Percentiles rank a stretch among this genome's conserved stretches.
phyloP scores from a whole-genome alignment of 768 basidiomycete genomes.

The Mycena epipterygia region DNA sequence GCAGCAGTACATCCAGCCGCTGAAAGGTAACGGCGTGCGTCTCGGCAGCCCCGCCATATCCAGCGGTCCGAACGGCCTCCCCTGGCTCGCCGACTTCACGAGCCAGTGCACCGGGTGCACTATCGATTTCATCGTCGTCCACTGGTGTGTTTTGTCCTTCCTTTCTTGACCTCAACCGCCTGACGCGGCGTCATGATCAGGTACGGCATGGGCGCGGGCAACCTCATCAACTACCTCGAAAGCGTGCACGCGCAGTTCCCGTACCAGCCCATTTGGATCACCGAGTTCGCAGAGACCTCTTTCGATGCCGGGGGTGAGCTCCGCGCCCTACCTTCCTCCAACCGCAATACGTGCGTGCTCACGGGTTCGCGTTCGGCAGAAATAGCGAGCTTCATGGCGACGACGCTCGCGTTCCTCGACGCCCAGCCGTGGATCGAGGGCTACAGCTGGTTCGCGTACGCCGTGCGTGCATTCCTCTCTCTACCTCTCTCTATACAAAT shows the following conservation, averaged over 20 bases:
- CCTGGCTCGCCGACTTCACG: conserved; percentile 38
- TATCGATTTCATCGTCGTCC: conserved; percentile 38
- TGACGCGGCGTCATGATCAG: no score
- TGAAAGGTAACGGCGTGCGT: conserved; percentile 34
- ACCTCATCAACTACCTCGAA: conserved; percentile 51
- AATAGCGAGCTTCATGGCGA: conserved; percentile 10
- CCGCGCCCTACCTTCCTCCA: not conserved
- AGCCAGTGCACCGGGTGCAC: conserved; percentile 35
- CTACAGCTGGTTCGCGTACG: conserved; percentile 30
- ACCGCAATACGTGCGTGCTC: not conserved
- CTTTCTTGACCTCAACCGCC: no score
- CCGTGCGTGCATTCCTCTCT: not conserved
- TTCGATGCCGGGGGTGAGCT: conserved; percentile 1
- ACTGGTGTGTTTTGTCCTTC: conserved; percentile 51
- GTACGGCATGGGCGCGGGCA: conserved; percentile 49
- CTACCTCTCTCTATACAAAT: not conserved
- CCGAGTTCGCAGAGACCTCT: conserved; percentile 46
- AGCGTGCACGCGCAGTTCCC: conserved; percentile 51
- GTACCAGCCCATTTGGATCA: conserved; percentile 51
- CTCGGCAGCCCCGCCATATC: conserved; percentile 41
- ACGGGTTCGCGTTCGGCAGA: conserved; percentile 1
- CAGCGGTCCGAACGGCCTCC: conserved; percentile 31
- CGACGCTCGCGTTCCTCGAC: conserved; percentile 15
- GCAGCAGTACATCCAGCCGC: conserved; percentile 41
- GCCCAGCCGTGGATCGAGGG: conserved; percentile 21